Percentiles rank a stretch among this genome's conserved stretches.
Evolutionary conservation across 2,329 filamentous ascomycete species (phyloP).

Genomic region (Metarhizium brunneum): DNA sequence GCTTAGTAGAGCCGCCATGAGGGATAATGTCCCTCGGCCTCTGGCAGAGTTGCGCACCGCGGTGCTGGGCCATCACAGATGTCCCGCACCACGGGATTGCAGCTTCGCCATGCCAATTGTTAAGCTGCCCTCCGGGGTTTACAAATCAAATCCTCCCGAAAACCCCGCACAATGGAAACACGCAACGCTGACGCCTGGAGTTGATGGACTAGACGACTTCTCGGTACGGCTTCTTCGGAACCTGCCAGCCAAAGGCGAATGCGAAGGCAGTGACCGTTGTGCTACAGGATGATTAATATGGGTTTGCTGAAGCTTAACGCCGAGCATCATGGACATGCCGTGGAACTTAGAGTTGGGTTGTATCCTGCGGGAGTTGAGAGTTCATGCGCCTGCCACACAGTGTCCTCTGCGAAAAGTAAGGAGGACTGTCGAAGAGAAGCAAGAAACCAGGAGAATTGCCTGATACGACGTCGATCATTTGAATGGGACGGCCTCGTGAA

Average conservation of each 20-base stretch:
- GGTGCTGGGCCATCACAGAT: neutral
- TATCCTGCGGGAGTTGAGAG: neutral
- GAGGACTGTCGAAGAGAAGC: neutral
- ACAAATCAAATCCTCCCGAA: neutral
- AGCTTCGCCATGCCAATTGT: neutral
- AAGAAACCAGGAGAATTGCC: neutral
- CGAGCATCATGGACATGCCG: neutral
- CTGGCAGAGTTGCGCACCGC: no score
- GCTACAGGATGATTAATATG: neutral
- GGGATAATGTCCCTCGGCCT: no score
- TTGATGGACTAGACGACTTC: neutral
- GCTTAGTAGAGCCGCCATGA: no score
- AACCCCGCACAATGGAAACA: neutral
- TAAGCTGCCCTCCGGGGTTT: neutral
- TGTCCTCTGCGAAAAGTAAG: neutral
- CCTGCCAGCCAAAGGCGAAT: neutral
- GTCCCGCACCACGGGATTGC: neutral
- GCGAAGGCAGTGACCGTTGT: neutral
- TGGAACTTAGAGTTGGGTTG: neutral
- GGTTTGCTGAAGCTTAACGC: neutral
- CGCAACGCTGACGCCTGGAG: neutral
- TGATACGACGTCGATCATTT: neutral
- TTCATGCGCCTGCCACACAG: neutral
- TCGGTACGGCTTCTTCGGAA: neutral
- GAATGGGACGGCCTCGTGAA: neutral